A percentile compares a stretch with the other conserved stretches of the same genome.
These are phyloP conservation scores for Thelonectria olida DNA, from an alignment of 2,329 filamentous ascomycete species.

Conservation along the genomic window DNA sequence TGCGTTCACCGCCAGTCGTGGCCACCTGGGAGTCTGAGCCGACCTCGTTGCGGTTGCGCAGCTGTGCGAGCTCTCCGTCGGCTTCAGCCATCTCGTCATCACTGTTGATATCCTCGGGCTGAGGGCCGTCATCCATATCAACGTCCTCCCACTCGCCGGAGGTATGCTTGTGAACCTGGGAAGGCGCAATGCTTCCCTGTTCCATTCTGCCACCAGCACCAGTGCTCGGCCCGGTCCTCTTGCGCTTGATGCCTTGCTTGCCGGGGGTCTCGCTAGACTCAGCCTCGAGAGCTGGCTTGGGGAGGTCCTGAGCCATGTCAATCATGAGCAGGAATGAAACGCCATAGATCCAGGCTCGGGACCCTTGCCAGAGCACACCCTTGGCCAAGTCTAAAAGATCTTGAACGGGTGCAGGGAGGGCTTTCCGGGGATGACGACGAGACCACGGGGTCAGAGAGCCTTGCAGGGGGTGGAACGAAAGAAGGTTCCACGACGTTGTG, in stretches of 20 bases:
- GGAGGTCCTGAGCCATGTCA: constrained; percentile 78
- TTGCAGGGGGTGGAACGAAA: constrained; percentile 81
- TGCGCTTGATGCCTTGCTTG: constrained; percentile 60
- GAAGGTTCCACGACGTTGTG: constrained; percentile 70
- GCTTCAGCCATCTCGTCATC: constrained; percentile 50
- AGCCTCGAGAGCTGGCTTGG: constrained; percentile 40
- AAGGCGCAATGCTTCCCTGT: constrained; percentile 54
- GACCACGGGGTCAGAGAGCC: constrained; percentile 88
- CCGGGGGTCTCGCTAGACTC: constrained; percentile 40
- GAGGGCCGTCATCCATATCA: constrained; percentile 50
- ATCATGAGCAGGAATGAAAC: constrained; percentile 91
- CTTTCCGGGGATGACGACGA: constrained; percentile 78
- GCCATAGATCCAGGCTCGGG: constrained; percentile 87
- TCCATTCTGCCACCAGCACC: constrained; percentile 65
- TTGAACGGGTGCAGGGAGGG: constrained; percentile 78
- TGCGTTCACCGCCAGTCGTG: constrained; percentile 40
- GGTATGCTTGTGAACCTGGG: constrained; percentile 52
- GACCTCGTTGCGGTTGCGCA: constrained; percentile 42
- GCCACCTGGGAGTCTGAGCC: constrained; percentile 28
- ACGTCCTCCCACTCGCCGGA: constrained; percentile 53
- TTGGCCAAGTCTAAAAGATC: constrained; percentile 82
- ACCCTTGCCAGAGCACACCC: constrained; percentile 84
- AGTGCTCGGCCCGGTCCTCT: constrained; percentile 57
- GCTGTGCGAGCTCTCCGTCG: constrained; percentile 46
- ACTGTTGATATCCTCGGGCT: constrained; percentile 45